Conservation (phyloP, 164 flowering plant genomes). For the Nymphaea thermarum region DNA sequence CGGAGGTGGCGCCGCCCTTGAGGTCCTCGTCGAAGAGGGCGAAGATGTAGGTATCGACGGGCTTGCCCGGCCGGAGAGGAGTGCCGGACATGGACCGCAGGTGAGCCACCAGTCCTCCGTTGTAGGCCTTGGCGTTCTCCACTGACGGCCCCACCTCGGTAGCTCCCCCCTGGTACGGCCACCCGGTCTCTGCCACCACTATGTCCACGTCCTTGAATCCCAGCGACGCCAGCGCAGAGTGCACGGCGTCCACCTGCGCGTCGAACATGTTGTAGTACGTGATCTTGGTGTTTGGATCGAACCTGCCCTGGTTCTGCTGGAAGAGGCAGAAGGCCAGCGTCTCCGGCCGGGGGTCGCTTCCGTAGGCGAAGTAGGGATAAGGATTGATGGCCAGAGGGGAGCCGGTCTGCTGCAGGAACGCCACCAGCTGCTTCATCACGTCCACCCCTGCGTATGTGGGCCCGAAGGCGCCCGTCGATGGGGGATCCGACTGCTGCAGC, state of each 20-base stretch:
- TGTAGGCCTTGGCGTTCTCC: slow-evolving; percentile 89
- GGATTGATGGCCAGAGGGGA: slow-evolving; percentile 84
- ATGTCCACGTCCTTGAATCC: slow-evolving; percentile 73
- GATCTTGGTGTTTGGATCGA: slow-evolving; percentile 56
- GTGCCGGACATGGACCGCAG: slow-evolving; percentile 82
- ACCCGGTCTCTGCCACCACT: slow-evolving; percentile 94
- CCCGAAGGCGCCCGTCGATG: slow-evolving; percentile 54
- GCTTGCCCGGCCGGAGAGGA: slow-evolving; percentile 90
- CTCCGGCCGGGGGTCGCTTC: slow-evolving; percentile 79
- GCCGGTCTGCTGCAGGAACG: slow-evolving; percentile 45
- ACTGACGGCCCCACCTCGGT: slow-evolving; percentile 63
- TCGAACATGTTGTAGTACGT: slow-evolving; percentile 94
- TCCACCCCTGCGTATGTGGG: slow-evolving; percentile 20
- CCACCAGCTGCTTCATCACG: slow-evolving; percentile 39
- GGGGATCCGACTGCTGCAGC: slow-evolving; percentile 69
- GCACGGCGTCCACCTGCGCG: slow-evolving; percentile 88
- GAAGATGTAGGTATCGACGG: slow-evolving; percentile 80
- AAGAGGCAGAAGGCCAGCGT: slow-evolving; percentile 84
- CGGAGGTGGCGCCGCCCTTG: slow-evolving; percentile 81
- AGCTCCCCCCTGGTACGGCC: slow-evolving; percentile 79
- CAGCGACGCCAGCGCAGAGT: slow-evolving; percentile 52
- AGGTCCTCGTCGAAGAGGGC: slow-evolving; percentile 84
- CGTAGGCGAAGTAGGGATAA: slow-evolving; percentile 90
- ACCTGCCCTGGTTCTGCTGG: slow-evolving; percentile 77
- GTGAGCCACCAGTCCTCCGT: slow-evolving; percentile 70